Evolutionary conservation across 164 flowering plant genomes (phyloP).

Genomic region (Berberis thunbergii): DNA sequence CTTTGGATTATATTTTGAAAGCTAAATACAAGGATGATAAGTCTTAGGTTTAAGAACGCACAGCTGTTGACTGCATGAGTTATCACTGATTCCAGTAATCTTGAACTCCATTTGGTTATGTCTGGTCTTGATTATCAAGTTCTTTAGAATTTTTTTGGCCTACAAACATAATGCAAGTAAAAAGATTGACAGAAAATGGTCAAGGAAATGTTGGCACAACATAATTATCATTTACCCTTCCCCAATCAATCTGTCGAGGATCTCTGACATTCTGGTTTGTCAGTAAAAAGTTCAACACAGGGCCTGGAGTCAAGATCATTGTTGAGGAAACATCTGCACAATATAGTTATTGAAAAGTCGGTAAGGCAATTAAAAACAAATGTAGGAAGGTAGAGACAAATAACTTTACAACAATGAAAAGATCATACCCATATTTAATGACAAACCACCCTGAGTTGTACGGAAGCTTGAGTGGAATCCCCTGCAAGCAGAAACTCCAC

Average conservation of each 20-base stretch:
- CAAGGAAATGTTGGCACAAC: background rate
- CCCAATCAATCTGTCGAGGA: conserved; percentile 50
- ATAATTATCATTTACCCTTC: conserved; percentile 24
- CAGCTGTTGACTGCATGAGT: conserved; percentile 46
- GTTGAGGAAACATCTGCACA: conserved; percentile 49
- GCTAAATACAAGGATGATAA: background rate
- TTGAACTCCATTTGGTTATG: conserved; percentile 56
- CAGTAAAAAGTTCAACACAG: conserved; percentile 50
- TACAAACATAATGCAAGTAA: conserved; percentile 15
- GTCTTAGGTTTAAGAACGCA: background rate
- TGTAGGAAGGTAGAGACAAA: background rate
- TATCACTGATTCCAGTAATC: conserved; percentile 61
- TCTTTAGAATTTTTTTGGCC: conserved; percentile 67
- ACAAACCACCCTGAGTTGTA: conserved; percentile 53
- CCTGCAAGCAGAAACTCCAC: conserved; percentile 50
- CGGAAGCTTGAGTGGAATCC: conserved; percentile 76
- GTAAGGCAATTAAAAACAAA: background rate
- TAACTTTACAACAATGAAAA: background rate
- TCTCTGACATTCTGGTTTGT: conserved; percentile 51
- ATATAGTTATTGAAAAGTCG: background rate
- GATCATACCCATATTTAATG: conserved; percentile 60
- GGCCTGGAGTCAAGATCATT: conserved; percentile 48
- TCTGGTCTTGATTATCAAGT: conserved; percentile 44
- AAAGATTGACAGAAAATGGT: background rate
- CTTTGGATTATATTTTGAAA: background rate